Conservation (phyloP, 306 rosid genomes). For the Cicer yamashitae region DNA sequence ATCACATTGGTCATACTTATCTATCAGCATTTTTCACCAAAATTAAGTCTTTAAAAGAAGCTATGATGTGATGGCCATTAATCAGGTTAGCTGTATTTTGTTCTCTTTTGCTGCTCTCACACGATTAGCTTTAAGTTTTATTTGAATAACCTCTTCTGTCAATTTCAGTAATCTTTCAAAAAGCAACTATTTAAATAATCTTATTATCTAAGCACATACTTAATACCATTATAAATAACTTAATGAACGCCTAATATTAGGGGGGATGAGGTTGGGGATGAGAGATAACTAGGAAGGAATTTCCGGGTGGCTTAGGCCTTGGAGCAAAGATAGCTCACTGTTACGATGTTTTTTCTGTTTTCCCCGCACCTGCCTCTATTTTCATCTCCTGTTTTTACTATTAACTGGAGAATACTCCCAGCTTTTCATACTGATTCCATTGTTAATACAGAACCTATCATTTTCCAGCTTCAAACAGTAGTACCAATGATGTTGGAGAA, state of each 20-base stretch:
- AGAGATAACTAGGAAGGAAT: neutral
- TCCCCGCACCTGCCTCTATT: neutral
- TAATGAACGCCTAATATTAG: conserved; percentile 30
- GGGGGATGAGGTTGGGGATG: neutral
- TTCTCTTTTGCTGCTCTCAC: conserved; percentile 17
- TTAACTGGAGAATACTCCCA: conserved; percentile 8
- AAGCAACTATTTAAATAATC: conserved; percentile 34
- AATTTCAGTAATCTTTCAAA: conserved; percentile 19
- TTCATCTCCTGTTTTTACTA: conserved; percentile 27
- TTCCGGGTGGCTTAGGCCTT: conserved; percentile 18
- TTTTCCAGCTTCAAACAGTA: conserved; percentile 1
- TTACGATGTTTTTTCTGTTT: neutral
- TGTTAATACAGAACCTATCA: neutral
- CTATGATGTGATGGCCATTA: conserved; percentile 1
- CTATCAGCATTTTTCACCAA: conserved; percentile 17
- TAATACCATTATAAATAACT: conserved; percentile 30
- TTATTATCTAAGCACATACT: conserved; percentile 20
- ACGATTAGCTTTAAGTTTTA: conserved; percentile 9
- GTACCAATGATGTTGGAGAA: neutral
- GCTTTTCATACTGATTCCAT: neutral
- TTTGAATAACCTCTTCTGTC: conserved; percentile 4
- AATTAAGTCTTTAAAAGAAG: conserved; percentile 36
- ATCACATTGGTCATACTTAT: conserved; percentile 19
- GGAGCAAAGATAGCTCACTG: conserved; percentile 9
- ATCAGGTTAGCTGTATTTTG: conserved; percentile 15